Conservation (phyloP, 2,329 filamentous ascomycete genomes). For the Fusarium sp. region DNA sequence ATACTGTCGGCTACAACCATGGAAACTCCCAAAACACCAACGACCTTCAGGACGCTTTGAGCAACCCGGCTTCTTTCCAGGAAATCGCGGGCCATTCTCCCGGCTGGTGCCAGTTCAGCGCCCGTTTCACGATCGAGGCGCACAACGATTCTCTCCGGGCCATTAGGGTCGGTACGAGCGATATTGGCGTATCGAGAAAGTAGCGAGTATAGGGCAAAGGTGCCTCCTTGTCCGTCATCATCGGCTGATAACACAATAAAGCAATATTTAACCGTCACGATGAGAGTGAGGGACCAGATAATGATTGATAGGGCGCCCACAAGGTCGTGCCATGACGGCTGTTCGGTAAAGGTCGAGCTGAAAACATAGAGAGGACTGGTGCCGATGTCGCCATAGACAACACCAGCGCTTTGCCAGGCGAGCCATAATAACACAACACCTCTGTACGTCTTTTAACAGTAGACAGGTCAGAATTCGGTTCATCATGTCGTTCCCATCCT, state of each 20-base stretch:
- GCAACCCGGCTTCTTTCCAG: slow-evolving; percentile 67
- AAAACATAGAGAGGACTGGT: slow-evolving; percentile 76
- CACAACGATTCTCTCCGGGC: slow-evolving; percentile 60
- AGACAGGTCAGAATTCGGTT: slow-evolving; percentile 15
- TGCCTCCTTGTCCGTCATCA: slow-evolving; percentile 77
- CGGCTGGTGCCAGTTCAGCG: slow-evolving; percentile 63
- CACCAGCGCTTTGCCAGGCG: slow-evolving; percentile 72
- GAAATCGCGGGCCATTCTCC: slow-evolving; percentile 63
- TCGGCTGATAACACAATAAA: slow-evolving; percentile 73
- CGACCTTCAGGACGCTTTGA: slow-evolving; percentile 65
- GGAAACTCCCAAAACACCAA: slow-evolving; percentile 73
- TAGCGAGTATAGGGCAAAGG: slow-evolving; percentile 74
- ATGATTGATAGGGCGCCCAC: slow-evolving; percentile 74
- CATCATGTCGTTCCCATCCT: not conserved
- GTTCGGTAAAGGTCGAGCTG: slow-evolving; percentile 71
- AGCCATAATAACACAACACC: slow-evolving; percentile 55
- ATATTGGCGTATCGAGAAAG: slow-evolving; percentile 71
- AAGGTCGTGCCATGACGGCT: slow-evolving; percentile 67
- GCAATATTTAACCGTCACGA: slow-evolving; percentile 77
- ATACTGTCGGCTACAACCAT: slow-evolving; percentile 76
- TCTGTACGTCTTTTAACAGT: slow-evolving; percentile 41
- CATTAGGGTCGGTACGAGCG: slow-evolving; percentile 66
- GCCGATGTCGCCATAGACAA: slow-evolving; percentile 77
- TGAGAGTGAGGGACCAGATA: slow-evolving; percentile 75
- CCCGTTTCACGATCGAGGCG: slow-evolving; percentile 69